These are phyloP conservation scores for Dictyostelium intermedium DNA, from an alignment of 78 protist genomes.

Conservation along the genomic window DNA sequence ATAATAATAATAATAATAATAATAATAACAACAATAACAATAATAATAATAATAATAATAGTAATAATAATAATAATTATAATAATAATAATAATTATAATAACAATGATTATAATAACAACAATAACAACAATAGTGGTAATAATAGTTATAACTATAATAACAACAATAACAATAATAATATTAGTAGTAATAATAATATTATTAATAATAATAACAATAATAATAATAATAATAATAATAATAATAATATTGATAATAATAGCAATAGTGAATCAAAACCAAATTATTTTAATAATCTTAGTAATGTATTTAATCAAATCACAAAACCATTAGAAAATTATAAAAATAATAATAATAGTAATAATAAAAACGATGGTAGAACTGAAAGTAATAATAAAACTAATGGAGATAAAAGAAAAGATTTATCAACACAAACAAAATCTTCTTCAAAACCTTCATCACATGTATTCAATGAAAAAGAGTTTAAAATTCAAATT, in stretches of 20 bases:
- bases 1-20: not conserved
- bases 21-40: not conserved
- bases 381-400: not conserved
- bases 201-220: not conserved
- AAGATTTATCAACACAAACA: not conserved
- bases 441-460: not conserved
- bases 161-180: not conserved
- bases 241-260: not conserved
- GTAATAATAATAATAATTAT: not conserved
- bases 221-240: not conserved
- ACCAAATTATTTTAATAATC: not conserved
- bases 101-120: not conserved
- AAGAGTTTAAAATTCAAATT: slow-evolving; percentile 15
- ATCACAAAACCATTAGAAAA: not conserved
- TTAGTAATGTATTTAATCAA: not conserved
- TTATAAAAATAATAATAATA: not conserved
- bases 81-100: not conserved
- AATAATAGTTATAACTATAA: not conserved
- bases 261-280: not conserved
- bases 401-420: not conserved
- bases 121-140: not conserved
- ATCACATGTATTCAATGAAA: not conserved
- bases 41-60: not conserved
- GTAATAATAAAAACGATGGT: not conserved
- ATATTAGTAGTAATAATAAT: not conserved